phyloP scores from a whole-genome alignment of 257 asterid genomes.

The Primulina tabacum region DNA sequence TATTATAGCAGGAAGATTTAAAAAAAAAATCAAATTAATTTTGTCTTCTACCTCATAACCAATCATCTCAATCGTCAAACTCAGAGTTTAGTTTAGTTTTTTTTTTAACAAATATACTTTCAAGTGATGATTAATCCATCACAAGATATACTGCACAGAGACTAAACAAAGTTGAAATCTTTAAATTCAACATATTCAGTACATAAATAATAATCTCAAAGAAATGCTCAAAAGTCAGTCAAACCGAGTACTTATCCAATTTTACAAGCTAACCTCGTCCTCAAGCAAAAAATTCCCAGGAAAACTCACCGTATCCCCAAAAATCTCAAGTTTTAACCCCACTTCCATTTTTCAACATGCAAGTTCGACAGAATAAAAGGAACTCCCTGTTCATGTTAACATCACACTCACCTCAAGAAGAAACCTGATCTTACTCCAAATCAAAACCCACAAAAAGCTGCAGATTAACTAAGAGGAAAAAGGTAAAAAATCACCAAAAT shows the following conservation, averaged over 20 bases:
- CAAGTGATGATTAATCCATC: neutral
- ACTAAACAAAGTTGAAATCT: constrained; percentile 9
- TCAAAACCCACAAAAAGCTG: constrained; percentile 29
- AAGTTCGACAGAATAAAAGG: neutral
- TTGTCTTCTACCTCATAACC: neutral
- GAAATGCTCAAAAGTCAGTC: neutral
- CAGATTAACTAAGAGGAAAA: constrained; percentile 2
- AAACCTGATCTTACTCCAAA: constrained; percentile 22
- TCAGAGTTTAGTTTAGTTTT: neutral
- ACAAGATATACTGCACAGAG: neutral
- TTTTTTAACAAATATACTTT: neutral
- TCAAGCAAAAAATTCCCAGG: neutral
- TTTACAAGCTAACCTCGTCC: constrained; percentile 9
- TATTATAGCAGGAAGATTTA: neutral
- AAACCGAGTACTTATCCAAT: neutral
- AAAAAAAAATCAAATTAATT: neutral
- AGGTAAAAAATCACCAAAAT: neutral
- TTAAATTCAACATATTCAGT: neutral
- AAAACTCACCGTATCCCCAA: too few relatives aligned
- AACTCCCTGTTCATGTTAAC: neutral
- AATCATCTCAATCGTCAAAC: constrained; percentile 2
- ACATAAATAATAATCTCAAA: neutral
- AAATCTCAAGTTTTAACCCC: too few relatives aligned
- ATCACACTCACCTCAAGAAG: constrained; percentile 36
- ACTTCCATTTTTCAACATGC: too few relatives aligned